Evolutionary conservation across 257 asterid genomes (phyloP).

Genomic region (Solanum dulcamara): DNA sequence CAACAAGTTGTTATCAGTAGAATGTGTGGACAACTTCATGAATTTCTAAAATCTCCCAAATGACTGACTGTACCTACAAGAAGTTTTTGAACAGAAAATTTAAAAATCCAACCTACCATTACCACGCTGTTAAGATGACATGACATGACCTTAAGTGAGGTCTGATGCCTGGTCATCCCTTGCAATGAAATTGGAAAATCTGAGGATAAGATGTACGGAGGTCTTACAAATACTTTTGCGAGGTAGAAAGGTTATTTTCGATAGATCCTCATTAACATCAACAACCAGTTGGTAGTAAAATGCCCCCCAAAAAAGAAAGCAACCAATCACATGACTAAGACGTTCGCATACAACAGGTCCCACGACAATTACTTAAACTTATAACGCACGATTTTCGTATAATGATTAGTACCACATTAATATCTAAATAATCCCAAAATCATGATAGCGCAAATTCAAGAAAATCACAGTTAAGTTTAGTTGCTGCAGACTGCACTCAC

Average conservation of each 20-base stretch:
- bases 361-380: neutral
- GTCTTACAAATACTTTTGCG: too few species aligned
- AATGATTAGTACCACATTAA: neutral
- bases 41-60: neutral
- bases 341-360: neutral
- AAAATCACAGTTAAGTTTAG: neutral
- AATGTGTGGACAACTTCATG: neutral
- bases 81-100: neutral
- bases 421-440: neutral
- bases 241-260: too few species aligned
- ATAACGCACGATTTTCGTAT: neutral
- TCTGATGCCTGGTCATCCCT: too few species aligned
- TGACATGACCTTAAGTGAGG: too few species aligned
- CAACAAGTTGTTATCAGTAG: neutral
- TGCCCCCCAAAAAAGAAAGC: neutral
- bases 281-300: too few species aligned
- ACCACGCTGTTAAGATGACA: neutral
- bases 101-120: neutral
- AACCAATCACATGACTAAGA: neutral
- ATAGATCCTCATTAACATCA: too few species aligned
- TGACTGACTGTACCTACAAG: neutral
- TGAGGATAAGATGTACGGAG: too few species aligned
- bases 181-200: too few species aligned
- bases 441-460: neutral
- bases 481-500: constrained; percentile 25